Evolutionary conservation across 306 rosid genomes (phyloP), one percentile per base, ranked within the genome.

Genomic region (Dryas drummondii): DNA sequence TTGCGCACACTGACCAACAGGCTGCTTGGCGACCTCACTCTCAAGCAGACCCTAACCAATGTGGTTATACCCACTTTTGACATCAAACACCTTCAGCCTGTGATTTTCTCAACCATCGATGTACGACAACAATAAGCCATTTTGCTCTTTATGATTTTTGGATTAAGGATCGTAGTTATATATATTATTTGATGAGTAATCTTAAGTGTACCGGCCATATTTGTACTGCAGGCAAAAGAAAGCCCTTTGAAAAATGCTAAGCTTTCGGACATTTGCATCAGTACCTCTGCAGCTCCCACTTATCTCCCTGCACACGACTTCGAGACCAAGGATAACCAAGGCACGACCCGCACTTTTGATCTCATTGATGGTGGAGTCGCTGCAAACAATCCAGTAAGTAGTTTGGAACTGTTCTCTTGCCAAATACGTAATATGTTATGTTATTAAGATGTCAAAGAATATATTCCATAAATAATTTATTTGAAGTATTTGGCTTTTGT

Each of bases 211-310:
- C 37, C 22, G 22, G 22, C 22, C 37, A 27, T 27, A 61, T 61
- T 32, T 37, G 5, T 61, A 45, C 9, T 46, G 32, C 48, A 84
- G 88, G 83, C 85, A 48, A 84, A 76, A 68, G 27, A 22, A 42
- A 27, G 50, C 60, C 62, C 76, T 4, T 52, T 66, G 65, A 81
- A 73, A 74, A 78, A 84, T 66, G 77, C 82, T 12, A 56, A 60
- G 66, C 81, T 85, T 0, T 70, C 82, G 45, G 89, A 85, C 70
- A 50, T 80, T 8, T 85, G 86, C 69, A 27, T 85, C 0, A 49
- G 84, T 46, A 85, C 89, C 19, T 85, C 89, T 0, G 89, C 89
- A 41, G 89, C 89, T 37, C 89, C 86, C 17, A 82, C 82, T 9
- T 85, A 27, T 68, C 70, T 85, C 13, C 89, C 89, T 0, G 70